These are phyloP conservation scores for Spizellomyces sp. DNA, from an alignment of 192 early-diverging fungal genomes.

Conservation along the genomic window DNA sequence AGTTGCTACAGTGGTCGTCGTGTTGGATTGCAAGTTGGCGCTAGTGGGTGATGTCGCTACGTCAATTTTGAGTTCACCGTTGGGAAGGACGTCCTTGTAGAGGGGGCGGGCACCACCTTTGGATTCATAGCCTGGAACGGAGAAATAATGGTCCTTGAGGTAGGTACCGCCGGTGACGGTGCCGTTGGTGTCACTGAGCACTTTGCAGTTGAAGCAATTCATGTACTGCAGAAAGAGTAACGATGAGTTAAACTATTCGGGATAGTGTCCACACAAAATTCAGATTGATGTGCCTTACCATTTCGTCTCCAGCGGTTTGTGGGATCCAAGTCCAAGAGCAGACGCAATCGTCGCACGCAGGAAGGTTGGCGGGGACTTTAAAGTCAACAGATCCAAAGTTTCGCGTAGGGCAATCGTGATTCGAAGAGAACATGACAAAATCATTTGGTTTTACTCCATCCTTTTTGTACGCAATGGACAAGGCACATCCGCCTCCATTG, in stretches of 20 bases:
- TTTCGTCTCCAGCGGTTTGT: conserved; percentile 10
- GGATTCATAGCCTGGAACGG: conserved; percentile 22
- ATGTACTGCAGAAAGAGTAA: conserved; percentile 7
- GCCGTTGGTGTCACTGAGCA: conserved; percentile 10
- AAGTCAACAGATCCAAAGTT: conserved; percentile 18
- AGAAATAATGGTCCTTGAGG: conserved; percentile 20
- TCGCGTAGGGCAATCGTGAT: conserved; percentile 19
- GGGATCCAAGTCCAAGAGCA: conserved; percentile 37
- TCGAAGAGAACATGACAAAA: conserved; percentile 22
- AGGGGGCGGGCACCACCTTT: conserved; percentile 3
- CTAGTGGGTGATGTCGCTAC: background rate
- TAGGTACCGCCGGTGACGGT: conserved; percentile 13
- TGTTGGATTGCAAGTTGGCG: background rate
- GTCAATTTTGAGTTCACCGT: conserved; percentile 20
- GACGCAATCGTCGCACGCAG: conserved; percentile 29
- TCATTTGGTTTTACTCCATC: conserved; percentile 3
- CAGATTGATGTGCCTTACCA: background rate
- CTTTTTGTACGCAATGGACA: conserved; percentile 27
- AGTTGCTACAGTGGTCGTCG: no score
- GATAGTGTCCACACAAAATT: background rate
- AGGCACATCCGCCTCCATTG: conserved; percentile 30
- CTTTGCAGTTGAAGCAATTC: conserved; percentile 33
- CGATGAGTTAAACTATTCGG: background rate
- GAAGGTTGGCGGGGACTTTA: conserved; percentile 35
- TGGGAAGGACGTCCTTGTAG: conserved; percentile 27